These are phyloP conservation scores for Syncephalis fuscata DNA, from an alignment of 371 early-diverging fungal species.

Conservation along the genomic window DNA sequence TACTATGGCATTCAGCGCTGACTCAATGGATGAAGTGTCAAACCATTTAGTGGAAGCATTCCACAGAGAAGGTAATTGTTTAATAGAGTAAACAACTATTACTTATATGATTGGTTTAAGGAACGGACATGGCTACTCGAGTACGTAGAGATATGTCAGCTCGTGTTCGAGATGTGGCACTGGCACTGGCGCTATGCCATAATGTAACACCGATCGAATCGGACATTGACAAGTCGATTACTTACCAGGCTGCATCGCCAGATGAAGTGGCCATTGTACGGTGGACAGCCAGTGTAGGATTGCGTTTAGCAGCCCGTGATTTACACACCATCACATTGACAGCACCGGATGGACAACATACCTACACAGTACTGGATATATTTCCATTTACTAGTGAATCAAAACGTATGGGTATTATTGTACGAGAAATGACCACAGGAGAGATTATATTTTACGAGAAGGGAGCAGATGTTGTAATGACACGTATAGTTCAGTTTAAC, in stretches of 20 bases:
- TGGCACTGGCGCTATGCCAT: constrained; percentile 83
- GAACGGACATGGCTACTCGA: constrained; percentile 11
- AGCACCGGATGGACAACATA: constrained; percentile 24
- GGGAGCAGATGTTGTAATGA: constrained; percentile 98
- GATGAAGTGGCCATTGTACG: constrained; percentile 99
- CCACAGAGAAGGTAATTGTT: too few relatives aligned
- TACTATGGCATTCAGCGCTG: constrained; percentile 79
- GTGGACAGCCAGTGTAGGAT: constrained; percentile 86
- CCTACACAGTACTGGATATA: constrained; percentile 74
- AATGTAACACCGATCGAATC: constrained; percentile 64
- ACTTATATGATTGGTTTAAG: not conserved
- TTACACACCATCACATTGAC: constrained; percentile 44
- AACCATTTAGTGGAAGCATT: constrained; percentile 14
- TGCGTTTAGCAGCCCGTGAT: constrained; percentile 65
- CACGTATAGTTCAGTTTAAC: constrained; percentile 75
- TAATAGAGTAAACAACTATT: not conserved
- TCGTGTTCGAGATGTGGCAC: constrained; percentile 66
- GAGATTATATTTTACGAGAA: constrained; percentile 84
- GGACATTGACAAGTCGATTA: constrained; percentile 21
- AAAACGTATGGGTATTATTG: constrained; percentile 98
- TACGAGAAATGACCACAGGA: constrained; percentile 43
- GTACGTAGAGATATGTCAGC: constrained; percentile 56
- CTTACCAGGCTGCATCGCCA: constrained; percentile 97
- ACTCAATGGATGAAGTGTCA: constrained; percentile 79
- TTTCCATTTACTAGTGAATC: constrained; percentile 98